These are phyloP conservation scores for Amanita polypyramis DNA, from an alignment of 768 basidiomycete genomes.

Conservation along the genomic window DNA sequence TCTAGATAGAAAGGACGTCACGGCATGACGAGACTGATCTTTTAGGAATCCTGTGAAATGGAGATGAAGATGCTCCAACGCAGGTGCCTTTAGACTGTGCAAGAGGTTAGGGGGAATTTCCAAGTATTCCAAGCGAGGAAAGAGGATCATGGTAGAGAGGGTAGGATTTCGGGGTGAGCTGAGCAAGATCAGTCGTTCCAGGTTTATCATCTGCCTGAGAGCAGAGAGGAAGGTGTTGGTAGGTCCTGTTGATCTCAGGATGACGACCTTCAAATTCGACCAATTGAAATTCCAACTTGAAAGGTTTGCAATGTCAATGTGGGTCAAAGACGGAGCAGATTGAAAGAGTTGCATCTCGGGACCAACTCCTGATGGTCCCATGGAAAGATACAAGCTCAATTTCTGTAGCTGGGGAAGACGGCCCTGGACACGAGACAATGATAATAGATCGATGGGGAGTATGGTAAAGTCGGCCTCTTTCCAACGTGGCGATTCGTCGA, in stretches of 20 bases:
- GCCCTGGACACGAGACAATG: not conserved
- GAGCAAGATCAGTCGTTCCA: not conserved
- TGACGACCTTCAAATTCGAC: not conserved
- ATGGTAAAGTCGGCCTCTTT: not conserved
- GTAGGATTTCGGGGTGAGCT: not conserved
- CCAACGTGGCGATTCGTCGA: not conserved
- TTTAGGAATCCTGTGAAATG: not conserved
- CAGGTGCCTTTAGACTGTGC: not conserved
- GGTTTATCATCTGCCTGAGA: not conserved
- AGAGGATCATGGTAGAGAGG: not conserved
- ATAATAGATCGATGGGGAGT: not conserved
- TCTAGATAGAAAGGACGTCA: not conserved
- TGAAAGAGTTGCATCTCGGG: not conserved
- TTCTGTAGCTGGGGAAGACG: not conserved
- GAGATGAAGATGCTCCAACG: not conserved
- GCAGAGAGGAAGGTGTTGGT: not conserved
- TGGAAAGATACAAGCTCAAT: not conserved
- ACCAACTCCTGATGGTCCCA: not conserved
- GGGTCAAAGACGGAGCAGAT: not conserved
- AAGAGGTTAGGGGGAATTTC: not conserved
- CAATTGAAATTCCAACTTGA: not conserved
- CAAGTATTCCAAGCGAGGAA: not conserved
- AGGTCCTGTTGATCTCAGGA: not conserved
- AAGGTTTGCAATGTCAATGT: not conserved
- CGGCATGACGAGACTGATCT: not conserved